Conservation (phyloP, 148 eudicot species). For the Diospyros lotus region DNA sequence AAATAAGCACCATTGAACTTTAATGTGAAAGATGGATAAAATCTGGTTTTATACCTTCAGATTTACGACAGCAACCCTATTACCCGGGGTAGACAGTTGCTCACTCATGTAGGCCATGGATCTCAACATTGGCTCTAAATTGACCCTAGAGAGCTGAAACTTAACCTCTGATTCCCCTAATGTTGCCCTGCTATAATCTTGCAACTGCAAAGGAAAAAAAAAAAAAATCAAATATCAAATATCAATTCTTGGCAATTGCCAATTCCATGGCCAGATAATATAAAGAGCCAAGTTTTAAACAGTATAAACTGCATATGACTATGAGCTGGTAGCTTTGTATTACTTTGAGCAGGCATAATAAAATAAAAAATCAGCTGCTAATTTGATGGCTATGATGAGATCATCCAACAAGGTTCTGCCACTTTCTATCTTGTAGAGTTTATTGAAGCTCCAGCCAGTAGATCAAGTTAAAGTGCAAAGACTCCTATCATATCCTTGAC, state of each 20-base stretch:
- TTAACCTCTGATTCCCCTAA: conserved; percentile 68
- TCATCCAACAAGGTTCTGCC: too few species aligned
- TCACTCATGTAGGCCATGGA: conserved; percentile 89
- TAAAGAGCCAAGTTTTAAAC: neutral
- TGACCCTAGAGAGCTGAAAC: conserved; percentile 61
- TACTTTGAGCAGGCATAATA: too few species aligned
- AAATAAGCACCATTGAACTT: conserved; percentile 1
- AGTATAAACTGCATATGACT: too few species aligned
- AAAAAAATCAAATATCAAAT: conserved; percentile 12
- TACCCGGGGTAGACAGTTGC: conserved; percentile 74
- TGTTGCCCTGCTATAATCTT: conserved; percentile 70
- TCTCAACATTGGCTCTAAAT: conserved; percentile 79
- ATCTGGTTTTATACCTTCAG: conserved; percentile 50
- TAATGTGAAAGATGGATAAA: neutral
- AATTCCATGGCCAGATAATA: conserved; percentile 1
- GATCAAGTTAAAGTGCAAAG: too few species aligned
- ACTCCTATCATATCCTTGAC: too few species aligned
- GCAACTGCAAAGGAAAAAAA: conserved; percentile 52
- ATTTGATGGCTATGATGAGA: too few species aligned
- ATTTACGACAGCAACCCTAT: conserved; percentile 86
- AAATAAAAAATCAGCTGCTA: too few species aligned
- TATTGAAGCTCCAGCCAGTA: too few species aligned
- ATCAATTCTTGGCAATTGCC: conserved; percentile 1
- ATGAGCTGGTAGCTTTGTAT: too few species aligned
- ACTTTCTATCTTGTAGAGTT: too few species aligned